Base-by-base conservation (phyloP, 2,329 filamentous ascomycete species). In the Botryosphaeria agaves region DNA sequence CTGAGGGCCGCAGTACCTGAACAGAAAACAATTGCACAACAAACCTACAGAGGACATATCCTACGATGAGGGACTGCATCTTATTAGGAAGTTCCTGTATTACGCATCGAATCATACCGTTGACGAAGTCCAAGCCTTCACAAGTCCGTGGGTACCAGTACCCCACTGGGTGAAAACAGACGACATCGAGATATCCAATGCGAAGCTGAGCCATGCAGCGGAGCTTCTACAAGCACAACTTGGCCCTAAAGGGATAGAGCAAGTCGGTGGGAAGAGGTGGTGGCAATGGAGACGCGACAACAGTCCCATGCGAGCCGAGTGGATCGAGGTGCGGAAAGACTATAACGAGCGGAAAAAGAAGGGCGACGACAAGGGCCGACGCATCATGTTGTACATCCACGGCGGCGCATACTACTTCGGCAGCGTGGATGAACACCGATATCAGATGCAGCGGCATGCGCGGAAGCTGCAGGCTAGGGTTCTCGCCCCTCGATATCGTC, bases 391-490 rank as follows among this genome's bases (percentile, higher is more conserved):
- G 15, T 95, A 95, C 53, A 64, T 95, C 14, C 89, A 95, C 47
- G 89, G 89, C 9, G 87, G 87, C 5, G 87, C 80, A 14, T 95
- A 93, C 55, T 98, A 76, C 56, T 95, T 98, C 49, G 87, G 89
- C 9, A 91, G 83, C 42, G 76, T 94, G 21, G 85, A 94, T 47
- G 85, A 92, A 52, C 89, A 95, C 59, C 75, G 89, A n/a, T 95
- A 95, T 56, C 87, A 95, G 62, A 74, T 98, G 65, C 89, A 98
- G 54, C 69, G 87, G 29, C 85, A 95, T 64, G 89, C 89, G 17
- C 69, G 89, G 32, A 95, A 95, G 56, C 65, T 98, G 36, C 84
- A 89, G 53, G 87, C 84, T 12, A 69, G 84, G 32, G 78, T 94
- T 5, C 73, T 95, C 51, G 84, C 87, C 40, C 65, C 87, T 4